Conservation (phyloP, 441 rosid genomes). For the Erodium chrysanthum region DNA sequence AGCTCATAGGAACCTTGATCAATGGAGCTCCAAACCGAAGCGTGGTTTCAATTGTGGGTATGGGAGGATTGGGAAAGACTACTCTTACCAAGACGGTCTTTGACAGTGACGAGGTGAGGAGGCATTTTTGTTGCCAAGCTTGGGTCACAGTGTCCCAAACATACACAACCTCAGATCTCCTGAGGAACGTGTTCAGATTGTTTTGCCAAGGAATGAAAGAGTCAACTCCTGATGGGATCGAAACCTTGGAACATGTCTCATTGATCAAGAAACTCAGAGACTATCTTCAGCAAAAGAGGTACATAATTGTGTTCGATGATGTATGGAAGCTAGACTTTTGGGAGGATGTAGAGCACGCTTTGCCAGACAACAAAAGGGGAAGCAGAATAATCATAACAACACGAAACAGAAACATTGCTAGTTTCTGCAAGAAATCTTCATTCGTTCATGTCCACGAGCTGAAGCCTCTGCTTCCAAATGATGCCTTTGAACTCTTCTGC, state of each 20-base stretch:
- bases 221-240: neutral
- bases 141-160: constrained; percentile 1
- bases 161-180: constrained; percentile 3
- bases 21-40: constrained; percentile 15
- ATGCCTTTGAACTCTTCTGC: neutral
- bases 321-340: constrained; percentile 2
- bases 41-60: constrained; percentile 15
- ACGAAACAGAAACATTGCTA: neutral
- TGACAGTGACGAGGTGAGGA: neutral
- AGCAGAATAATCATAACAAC: constrained; percentile 8
- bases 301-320: constrained; percentile 1
- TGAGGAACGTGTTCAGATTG: neutral
- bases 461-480: neutral
- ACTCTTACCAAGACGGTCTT: constrained; percentile 17
- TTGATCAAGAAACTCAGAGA: constrained; percentile 4
- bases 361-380: constrained; percentile 4
- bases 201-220: neutral
- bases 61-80: constrained; percentile 23
- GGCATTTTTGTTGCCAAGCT: constrained; percentile 1
- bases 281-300: constrained; percentile 7
- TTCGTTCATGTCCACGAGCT: neutral
- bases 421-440: neutral
- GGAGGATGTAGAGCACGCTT: neutral
- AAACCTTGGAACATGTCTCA: constrained; percentile 3
- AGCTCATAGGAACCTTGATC: constrained; percentile 18